Evolutionary conservation across 1,139 yeast species (phyloP).

Genomic region (Magnusiomyces ingens): DNA sequence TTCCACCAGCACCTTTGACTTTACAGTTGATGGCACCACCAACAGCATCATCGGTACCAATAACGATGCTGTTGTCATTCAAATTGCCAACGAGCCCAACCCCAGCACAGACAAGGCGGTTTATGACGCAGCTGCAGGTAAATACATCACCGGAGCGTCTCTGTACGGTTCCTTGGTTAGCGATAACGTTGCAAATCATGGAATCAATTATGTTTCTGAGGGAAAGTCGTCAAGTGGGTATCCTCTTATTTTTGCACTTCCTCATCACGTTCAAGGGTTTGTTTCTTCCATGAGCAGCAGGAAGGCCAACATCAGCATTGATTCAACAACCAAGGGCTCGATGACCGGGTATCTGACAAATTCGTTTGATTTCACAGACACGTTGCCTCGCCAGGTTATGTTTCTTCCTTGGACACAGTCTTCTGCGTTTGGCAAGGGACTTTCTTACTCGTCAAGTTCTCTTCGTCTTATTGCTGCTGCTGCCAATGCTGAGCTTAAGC

Average conservation of each 20-base stretch:
- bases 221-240: conserved; percentile 50
- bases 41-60: conserved; percentile 27
- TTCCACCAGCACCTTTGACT: conserved; percentile 32
- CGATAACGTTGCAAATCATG: conserved; percentile 31
- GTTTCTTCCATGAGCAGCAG: conserved; percentile 52
- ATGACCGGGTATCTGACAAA: conserved; percentile 56
- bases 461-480: conserved; percentile 45
- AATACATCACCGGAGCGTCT: conserved; percentile 41
- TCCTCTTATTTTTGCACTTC: conserved; percentile 59
- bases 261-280: conserved; percentile 60
- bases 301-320: conserved; percentile 51
- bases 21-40: conserved; percentile 27
- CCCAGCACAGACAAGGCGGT: conserved; percentile 6
- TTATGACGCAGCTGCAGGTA: conserved; percentile 58
- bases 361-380: conserved; percentile 45
- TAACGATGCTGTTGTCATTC: conserved; percentile 48
- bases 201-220: conserved; percentile 46
- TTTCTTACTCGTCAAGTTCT: conserved; percentile 57
- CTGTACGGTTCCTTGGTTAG: conserved; percentile 36
- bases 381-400: conserved; percentile 43
- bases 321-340: conserved; percentile 59
- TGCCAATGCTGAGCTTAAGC: conserved; percentile 55
- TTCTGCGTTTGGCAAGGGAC: conserved; percentile 35
- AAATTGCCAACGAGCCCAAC: conserved; percentile 48
- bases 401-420: conserved; percentile 55